Conservation (phyloP, 1,284 basidiomycete species). For the Ceratobasidium sp. region DNA sequence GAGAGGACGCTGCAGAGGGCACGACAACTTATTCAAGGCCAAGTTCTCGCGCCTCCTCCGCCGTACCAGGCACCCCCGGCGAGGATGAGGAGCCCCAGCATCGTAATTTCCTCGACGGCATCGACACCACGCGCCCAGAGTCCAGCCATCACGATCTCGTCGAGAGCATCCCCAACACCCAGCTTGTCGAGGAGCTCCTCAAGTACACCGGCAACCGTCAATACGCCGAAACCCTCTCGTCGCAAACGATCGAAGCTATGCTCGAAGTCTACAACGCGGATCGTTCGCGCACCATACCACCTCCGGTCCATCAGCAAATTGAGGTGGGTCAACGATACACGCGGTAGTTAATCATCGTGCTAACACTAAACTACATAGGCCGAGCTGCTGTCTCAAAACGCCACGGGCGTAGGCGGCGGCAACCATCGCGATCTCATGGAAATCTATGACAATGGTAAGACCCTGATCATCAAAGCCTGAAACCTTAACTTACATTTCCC, state of each 20-base stretch:
- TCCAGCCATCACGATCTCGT: background rate
- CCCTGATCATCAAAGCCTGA: no score
- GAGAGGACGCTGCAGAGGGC: background rate
- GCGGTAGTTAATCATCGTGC: background rate
- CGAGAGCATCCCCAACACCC: constrained; percentile 1
- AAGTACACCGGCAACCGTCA: no score
- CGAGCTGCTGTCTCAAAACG: background rate
- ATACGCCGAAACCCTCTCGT: no score
- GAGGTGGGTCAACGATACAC: background rate
- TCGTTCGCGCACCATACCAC: background rate
- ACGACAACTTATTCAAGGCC: background rate
- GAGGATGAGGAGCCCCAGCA: constrained; percentile 1
- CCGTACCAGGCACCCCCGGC: background rate
- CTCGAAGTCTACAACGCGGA: background rate
- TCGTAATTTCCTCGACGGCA: background rate
- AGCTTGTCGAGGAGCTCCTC: no score
- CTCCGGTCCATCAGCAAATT: constrained; percentile 9
- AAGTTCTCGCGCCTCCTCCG: background rate
- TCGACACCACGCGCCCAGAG: background rate
- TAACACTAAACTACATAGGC: background rate
- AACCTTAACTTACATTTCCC: no score
- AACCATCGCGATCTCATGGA: background rate
- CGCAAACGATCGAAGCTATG: background rate
- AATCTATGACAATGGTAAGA: no score
- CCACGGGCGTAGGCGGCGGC: background rate